These are phyloP conservation scores for Lolium perenne DNA, from an alignment of 176 grass and related monocot species.

Conservation along the genomic window DNA sequence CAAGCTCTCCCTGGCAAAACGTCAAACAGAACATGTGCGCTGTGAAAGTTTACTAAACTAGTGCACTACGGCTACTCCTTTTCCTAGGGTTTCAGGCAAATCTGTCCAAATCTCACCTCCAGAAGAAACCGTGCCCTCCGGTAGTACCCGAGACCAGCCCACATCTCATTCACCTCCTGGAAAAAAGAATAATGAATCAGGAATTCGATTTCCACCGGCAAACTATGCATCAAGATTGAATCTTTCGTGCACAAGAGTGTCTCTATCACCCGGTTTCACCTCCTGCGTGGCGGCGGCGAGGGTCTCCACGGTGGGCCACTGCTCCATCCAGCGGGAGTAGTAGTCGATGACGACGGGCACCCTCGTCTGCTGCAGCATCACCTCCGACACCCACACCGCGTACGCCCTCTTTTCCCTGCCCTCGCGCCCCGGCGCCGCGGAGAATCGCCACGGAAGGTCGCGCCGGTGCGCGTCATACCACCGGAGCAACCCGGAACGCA, in stretches of 20 bases:
- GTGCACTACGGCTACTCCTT: too few relatives aligned
- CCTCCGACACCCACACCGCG: conserved; percentile 93
- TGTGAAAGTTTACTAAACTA: not conserved
- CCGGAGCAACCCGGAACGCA: conserved; percentile 61
- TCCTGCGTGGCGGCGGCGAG: conserved; percentile 91
- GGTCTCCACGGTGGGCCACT: conserved; percentile 77
- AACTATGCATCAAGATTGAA: conserved; percentile 3
- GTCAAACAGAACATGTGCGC: not conserved
- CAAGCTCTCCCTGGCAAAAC: not conserved
- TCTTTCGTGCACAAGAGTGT: not conserved
- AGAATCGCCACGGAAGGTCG: conserved; percentile 75
- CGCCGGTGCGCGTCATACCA: conserved; percentile 83
- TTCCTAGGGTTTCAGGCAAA: not conserved
- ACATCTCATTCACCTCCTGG: conserved; percentile 98
- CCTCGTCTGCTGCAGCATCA: conserved; percentile 99
- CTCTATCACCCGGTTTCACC: conserved; percentile 40
- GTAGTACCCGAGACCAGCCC: conserved; percentile 96
- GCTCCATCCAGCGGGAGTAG: conserved; percentile 89
- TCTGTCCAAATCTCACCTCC: conserved; percentile 55
- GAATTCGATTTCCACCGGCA: not conserved
- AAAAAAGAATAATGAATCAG: conserved; percentile 33
- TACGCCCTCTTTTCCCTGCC: conserved; percentile 67
- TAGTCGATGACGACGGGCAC: conserved; percentile 79
- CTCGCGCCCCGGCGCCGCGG: not conserved
- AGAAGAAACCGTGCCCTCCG: conserved; percentile 93